Base-by-base conservation (phyloP, 805 yeast genomes). In the Helenozyma baotianmanensis region DNA sequence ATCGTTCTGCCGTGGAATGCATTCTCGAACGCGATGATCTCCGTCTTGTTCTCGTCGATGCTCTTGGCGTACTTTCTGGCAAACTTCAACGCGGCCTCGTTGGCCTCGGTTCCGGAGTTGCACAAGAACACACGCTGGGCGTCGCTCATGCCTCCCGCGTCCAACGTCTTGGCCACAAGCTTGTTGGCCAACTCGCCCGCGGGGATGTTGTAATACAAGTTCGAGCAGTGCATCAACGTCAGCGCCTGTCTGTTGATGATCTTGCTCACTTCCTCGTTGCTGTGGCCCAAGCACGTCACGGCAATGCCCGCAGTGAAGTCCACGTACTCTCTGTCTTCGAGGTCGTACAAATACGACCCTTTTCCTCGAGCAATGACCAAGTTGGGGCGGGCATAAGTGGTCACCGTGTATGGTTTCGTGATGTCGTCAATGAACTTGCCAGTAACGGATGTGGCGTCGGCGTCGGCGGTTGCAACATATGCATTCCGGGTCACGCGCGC, bases 291-390 rank as follows among this genome's bases (percentile, higher is more conserved):
- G 1, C 85, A 81, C n/a, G 96, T 90, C 11, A 92, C 98, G 1
- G 98, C 97, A 46, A 92, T 90, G 33, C 98, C 98, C 2, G 97
- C 88, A 1, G 90, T 80, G 60, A 92, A 90, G 55, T 92, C 98
- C 31, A 92, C 70, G 52, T 81, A 92, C 54, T 81, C 72, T 24
- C 76, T 70, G 39, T 82, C 82, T 48, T 85, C 87, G 30, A 82
- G 60, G 57, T 92, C 98, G 68, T 80, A 88, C 34, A 92, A 56
- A 33, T 68, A 68, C n/a, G 88, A 76, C 13, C 95, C 96, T 47
- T 77, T 60, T 22, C 96, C 98, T 39, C 80, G 81, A 30, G 82
- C 78, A 36, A 90, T 69, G 12, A 87, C 83, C 30, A 88, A 58
- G 28, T 77, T 68, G 9, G 95, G 95, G 50, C 89, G 76, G 9